Evolutionary conservation across 768 basidiomycete species (phyloP), one percentile per base, ranked within the genome.

Genomic region (Kwoniella bestiolae): DNA sequence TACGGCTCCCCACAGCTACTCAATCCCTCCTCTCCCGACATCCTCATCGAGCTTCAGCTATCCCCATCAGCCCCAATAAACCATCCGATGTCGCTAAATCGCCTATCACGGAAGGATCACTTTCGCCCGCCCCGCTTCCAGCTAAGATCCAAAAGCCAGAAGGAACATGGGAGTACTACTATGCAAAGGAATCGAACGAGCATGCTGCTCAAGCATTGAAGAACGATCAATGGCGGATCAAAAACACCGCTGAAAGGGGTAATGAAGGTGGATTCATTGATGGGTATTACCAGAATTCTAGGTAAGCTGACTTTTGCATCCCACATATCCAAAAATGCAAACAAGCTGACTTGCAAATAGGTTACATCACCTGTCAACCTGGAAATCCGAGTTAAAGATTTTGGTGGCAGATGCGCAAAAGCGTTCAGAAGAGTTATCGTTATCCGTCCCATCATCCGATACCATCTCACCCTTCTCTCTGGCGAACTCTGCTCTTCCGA

Each of bases 301-400:
- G 80, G 80, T 80, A 56, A 31, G 80, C 67, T n/a, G 8, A 44
- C 25, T 44, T 46, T 8, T 4, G 23, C 25, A 18, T 8, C 21
- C 35, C 7, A 49, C 21, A 58, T 65, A n/a, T 65, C 28, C 16
- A 14, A n/a, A n/a, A n/a, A n/a, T n/a, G 38, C 18, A 14, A 41
- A 41, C 38, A 41, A 41, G 38, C 38, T 41, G 38, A 41, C 18
- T 41, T 41, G 38, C 18, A 41, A 23, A 0, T 25, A 89, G 96
- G 1, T 83, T 99, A n/a, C 96, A 99, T 72, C 90, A 94, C 74
- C 81, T 99, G 11, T 88, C 91, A 5, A 89, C 87, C 2, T 95
- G 92, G 91, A 99, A 98, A 80, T 86, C 91, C 0, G 94, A 98
- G 74, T 84, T 97, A 41, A 89, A 88, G 73, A 83, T 84, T 16